These are phyloP conservation scores for Fusarium concolor DNA, from an alignment of 2,329 filamentous ascomycete species.

Conservation along the genomic window DNA sequence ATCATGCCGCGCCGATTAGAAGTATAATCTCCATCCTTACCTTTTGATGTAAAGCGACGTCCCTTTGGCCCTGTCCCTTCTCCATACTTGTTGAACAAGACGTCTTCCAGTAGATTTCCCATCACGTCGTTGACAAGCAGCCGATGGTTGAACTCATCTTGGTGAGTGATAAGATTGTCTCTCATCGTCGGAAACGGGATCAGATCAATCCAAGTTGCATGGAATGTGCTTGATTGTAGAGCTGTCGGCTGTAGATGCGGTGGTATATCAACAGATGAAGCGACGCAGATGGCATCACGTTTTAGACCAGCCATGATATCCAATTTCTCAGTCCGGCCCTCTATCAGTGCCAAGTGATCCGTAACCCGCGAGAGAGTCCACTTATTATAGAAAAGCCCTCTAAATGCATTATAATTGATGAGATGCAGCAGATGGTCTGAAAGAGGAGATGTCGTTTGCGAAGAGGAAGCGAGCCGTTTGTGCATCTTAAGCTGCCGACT, in stretches of 20 bases:
- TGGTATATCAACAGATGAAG: background rate
- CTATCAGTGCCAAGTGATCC: background rate
- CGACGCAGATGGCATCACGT: slow-evolving; percentile 6
- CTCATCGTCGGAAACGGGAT: slow-evolving; percentile 9
- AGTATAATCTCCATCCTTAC: background rate
- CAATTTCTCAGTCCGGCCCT: background rate
- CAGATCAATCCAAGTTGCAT: slow-evolving; percentile 14
- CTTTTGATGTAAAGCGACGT: background rate
- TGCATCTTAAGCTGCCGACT: slow-evolving; percentile 7
- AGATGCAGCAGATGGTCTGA: slow-evolving; percentile 7
- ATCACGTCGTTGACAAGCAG: slow-evolving; percentile 4
- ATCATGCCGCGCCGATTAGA: slow-evolving; percentile 3
- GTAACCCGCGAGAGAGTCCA: background rate
- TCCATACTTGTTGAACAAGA: slow-evolving; percentile 19
- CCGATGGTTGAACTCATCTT: slow-evolving; percentile 6
- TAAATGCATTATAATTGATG: slow-evolving; percentile 15
- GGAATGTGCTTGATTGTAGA: background rate
- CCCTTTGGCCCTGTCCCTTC: background rate
- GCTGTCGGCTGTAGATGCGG: slow-evolving; percentile 4
- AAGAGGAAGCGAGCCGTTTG: background rate
- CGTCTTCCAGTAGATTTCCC: slow-evolving; percentile 1
- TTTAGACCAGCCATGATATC: slow-evolving; percentile 14
- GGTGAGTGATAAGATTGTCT: background rate
- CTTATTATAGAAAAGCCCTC: slow-evolving; percentile 10
- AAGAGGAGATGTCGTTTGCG: background rate